A percentile compares a stretch with the other conserved stretches of the same genome.
Conservation (phyloP, 192 early-diverging fungal species). For the Jimgerdemannia lactiflua region DNA sequence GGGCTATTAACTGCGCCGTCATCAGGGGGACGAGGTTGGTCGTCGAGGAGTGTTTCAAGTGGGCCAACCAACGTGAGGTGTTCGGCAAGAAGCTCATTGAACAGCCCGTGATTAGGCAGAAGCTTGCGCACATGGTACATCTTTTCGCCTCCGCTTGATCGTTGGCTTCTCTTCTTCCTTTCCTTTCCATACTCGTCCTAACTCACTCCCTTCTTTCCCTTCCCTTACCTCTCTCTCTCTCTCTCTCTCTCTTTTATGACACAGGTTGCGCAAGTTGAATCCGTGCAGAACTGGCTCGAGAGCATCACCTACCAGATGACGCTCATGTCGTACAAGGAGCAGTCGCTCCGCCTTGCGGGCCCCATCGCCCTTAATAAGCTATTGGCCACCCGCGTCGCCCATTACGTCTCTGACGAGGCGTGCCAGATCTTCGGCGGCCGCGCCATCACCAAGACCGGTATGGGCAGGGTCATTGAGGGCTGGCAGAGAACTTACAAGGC, state of each 20-base stretch:
- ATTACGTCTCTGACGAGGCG: constrained; percentile 60
- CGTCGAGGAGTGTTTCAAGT: constrained; percentile 63
- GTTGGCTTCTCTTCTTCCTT: too few species aligned
- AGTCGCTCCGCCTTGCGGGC: constrained; percentile 58
- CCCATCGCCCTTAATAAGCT: constrained; percentile 64
- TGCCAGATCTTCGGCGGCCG: constrained; percentile 77
- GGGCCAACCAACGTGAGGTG: constrained; percentile 70
- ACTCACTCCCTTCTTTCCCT: background rate
- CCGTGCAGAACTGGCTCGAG: constrained; percentile 56
- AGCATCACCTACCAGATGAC: constrained; percentile 70
- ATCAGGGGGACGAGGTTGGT: constrained; percentile 42
- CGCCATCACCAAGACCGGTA: constrained; percentile 66
- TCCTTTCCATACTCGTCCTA: background rate
- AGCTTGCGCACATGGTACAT: constrained; percentile 62
- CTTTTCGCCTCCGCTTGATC: background rate
- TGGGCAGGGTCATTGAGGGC: constrained; percentile 61
- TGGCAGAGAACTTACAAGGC: constrained; percentile 69
- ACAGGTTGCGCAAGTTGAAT: constrained; percentile 28
- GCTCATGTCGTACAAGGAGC: constrained; percentile 63
- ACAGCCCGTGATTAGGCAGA: constrained; percentile 69
- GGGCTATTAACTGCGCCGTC: constrained; percentile 47
- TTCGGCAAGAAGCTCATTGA: constrained; percentile 68
- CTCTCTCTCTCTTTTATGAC: background rate
- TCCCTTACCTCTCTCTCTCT: background rate
- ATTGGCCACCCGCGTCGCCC: constrained; percentile 52